Evolutionary conservation across 129 eudicot genomes (phyloP).

Genomic region (Glebionis coronaria): DNA sequence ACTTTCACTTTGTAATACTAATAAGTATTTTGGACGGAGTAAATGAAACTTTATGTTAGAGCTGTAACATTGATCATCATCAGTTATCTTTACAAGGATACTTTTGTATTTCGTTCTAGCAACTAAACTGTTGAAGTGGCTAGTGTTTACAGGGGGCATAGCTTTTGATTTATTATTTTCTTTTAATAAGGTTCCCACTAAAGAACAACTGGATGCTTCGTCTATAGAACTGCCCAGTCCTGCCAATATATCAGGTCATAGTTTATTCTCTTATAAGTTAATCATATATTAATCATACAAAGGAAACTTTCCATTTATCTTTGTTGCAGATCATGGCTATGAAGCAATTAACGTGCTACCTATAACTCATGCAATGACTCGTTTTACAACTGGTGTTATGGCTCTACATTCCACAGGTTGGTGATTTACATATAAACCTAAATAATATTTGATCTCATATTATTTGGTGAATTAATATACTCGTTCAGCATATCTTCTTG

Average conservation of each 20-base stretch:
- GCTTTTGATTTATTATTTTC: too few relatives aligned
- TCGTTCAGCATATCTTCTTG: too few relatives aligned
- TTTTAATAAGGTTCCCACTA: slow-evolving; percentile 68
- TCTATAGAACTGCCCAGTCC: slow-evolving; percentile 85
- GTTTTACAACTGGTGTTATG: slow-evolving; percentile 98
- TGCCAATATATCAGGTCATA: slow-evolving; percentile 83
- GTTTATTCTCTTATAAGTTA: not conserved
- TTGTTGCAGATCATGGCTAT: slow-evolving; percentile 78
- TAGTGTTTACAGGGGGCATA: too few relatives aligned
- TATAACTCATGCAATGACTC: slow-evolving; percentile 97
- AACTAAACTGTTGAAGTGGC: too few relatives aligned
- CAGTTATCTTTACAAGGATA: too few relatives aligned
- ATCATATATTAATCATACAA: not conserved
- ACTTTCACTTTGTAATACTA: too few relatives aligned
- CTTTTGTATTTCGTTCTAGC: too few relatives aligned
- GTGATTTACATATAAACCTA: too few relatives aligned
- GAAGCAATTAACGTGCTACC: slow-evolving; percentile 91
- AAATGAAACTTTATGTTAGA: too few relatives aligned
- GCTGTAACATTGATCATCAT: too few relatives aligned
- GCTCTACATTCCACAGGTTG: slow-evolving; percentile 99
- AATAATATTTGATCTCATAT: not conserved
- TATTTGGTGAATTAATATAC: not conserved
- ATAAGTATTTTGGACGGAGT: too few relatives aligned
- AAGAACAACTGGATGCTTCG: slow-evolving; percentile 81
- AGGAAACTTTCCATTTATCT: not conserved